Base-by-base conservation (phyloP, 2,329 filamentous ascomycete genomes). In the Orbilia javanica region DNA sequence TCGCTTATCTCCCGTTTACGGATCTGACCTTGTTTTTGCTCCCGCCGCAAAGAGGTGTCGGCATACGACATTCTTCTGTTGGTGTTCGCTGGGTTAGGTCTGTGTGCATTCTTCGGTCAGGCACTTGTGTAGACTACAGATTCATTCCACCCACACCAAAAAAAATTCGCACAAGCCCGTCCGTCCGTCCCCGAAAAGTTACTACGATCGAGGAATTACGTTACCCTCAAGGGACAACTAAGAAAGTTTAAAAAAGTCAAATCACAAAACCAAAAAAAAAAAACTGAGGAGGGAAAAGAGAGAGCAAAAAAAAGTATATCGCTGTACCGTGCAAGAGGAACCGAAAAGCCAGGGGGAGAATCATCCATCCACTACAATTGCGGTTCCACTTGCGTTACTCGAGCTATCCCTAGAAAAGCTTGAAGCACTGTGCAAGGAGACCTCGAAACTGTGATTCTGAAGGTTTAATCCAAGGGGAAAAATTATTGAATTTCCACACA, bases 1-100 rank as follows among this genome's bases (percentile, higher is more conserved):
- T 72, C 74, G 62, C 74, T 78, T 78, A 72, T 78, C 67, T 72
- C 67, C 67, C 67, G 74, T 72, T 71, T 72, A 67, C 60, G 74
- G 67, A 78, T 62, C 74, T 64, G 67, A 78, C 8, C 57, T 50
- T 72, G 13, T 72, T 18, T 27, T 29, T 50, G 11, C 25, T 27
- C 52, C 71, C 63, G 34, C 53, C 63, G 63, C 46, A 67, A 66
- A 67, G 48, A 67, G 63, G 15, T 39, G 60, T 67, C 46, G 34
- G 31, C 29, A 20, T 34, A 57, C 52, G 52, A 57, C 52, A 55
- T 55, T 55, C 27, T 11, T 55, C 52, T 55, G 52, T 55, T 55
- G 29, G 52, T 57, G 31, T 39, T 60, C 34, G 55, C 31, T 60
- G 55, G 42, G 25, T 60, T 42, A 25, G 20, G 20, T 48, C 34